These are phyloP conservation scores for Elsinoe arachidis DNA, from an alignment of 2,329 filamentous ascomycete genomes.

Conservation along the genomic window DNA sequence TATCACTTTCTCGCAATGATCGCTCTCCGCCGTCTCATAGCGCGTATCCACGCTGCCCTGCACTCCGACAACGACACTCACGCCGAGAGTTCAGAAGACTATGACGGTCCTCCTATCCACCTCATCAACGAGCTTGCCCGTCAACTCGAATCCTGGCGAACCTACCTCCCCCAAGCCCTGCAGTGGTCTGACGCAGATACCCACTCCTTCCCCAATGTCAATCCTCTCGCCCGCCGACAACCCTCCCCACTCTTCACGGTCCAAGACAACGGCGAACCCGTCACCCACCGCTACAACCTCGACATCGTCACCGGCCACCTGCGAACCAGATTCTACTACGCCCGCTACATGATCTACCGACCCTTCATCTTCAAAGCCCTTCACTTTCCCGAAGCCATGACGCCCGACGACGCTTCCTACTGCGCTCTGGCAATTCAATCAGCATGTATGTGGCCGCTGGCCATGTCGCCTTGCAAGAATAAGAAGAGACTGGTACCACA, in stretches of 20 bases:
- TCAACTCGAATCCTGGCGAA: conserved; percentile 51
- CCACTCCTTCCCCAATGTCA: conserved; percentile 32
- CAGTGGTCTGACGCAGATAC: conserved; percentile 50
- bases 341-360: conserved; percentile 49
- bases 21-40: conserved; percentile 46
- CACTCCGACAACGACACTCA: conserved; percentile 25
- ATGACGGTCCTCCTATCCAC: conserved; percentile 31
- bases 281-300: conserved; percentile 43
- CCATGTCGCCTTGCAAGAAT: conserved; percentile 47
- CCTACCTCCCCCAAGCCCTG: conserved; percentile 45
- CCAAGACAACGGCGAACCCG: conserved; percentile 38
- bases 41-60: conserved; percentile 45
- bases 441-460: conserved; percentile 52
- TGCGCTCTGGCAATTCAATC: conserved; percentile 50
- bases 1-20: conserved; percentile 55
- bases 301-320: conserved; percentile 51
- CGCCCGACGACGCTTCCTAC: conserved; percentile 45
- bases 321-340: conserved; percentile 51
- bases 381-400: conserved; percentile 48
- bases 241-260: conserved; percentile 38
- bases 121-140: conserved; percentile 45
- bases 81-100: conserved; percentile 27
- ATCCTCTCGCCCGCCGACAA: conserved; percentile 21
- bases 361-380: conserved; percentile 54
- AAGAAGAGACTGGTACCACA: conserved; percentile 52